These are phyloP conservation scores for Pseudogymnoascus sp. DNA, from an alignment of 2,329 filamentous ascomycete species.

Conservation along the genomic window DNA sequence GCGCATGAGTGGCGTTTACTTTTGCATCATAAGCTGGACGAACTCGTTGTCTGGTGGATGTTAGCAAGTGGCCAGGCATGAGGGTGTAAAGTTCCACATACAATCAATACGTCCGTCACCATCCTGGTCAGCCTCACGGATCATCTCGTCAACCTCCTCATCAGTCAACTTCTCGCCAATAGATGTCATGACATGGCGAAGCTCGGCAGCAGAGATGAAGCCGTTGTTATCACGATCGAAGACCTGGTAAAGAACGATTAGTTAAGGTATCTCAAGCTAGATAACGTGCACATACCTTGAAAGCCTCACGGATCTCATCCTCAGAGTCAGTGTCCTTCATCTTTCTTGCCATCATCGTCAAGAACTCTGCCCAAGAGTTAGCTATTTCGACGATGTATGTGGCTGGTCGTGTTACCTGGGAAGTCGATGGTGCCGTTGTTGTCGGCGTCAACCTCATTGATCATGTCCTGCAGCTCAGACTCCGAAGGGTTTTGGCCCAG, in stretches of 20 bases:
- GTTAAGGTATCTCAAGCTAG: neutral
- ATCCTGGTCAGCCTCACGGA: constrained; percentile 82
- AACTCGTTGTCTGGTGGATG: constrained; percentile 69
- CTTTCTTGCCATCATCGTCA: constrained; percentile 90
- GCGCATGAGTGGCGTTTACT: constrained; percentile 41
- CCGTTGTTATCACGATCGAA: constrained; percentile 90
- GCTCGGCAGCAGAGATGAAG: constrained; percentile 80
- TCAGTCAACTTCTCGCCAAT: constrained; percentile 88
- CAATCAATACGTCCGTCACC: constrained; percentile 84
- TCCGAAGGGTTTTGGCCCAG: constrained; percentile 85
- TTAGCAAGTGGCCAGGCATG: neutral
- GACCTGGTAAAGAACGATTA: constrained; percentile 38
- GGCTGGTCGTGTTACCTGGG: constrained; percentile 52
- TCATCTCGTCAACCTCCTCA: constrained; percentile 90
- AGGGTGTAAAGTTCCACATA: constrained; percentile 37
- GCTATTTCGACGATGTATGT: constrained; percentile 14
- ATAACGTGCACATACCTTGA: constrained; percentile 44
- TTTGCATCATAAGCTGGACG: constrained; percentile 93
- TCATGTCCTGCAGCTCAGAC: constrained; percentile 87
- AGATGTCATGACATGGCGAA: constrained; percentile 86
- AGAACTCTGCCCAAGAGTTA: constrained; percentile 55
- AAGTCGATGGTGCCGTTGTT: constrained; percentile 92
- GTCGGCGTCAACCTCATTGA: constrained; percentile 86
- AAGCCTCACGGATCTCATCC: constrained; percentile 82
- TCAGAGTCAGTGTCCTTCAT: constrained; percentile 92